These are phyloP conservation scores for Penicillium verhagenii DNA, from an alignment of 495 filamentous ascomycete species.

Conservation along the genomic window DNA sequence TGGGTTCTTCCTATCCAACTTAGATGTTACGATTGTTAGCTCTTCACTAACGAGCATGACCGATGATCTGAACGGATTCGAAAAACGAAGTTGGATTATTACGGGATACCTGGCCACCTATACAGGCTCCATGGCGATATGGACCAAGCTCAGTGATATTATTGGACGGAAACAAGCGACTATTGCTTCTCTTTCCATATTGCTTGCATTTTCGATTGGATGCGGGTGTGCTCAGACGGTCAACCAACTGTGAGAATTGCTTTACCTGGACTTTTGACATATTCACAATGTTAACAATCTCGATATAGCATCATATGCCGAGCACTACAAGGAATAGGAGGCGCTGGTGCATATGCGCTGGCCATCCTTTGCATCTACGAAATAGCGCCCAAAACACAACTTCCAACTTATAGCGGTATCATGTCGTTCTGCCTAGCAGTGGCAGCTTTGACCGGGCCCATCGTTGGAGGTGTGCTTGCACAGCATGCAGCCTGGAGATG, in stretches of 20 bases:
- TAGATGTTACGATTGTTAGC: constrained; percentile 64
- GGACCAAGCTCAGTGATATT: constrained; percentile 60
- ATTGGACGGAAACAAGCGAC: constrained; percentile 53
- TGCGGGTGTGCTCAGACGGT: constrained; percentile 54
- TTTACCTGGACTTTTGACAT: not conserved
- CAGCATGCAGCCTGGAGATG: constrained; percentile 56
- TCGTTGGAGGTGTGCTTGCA: constrained; percentile 62
- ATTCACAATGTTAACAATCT: not conserved
- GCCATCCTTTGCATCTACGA: constrained; percentile 45
- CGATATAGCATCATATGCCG: constrained; percentile 49
- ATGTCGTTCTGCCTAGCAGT: constrained; percentile 48
- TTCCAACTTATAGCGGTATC: constrained; percentile 44
- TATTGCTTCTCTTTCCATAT: constrained; percentile 49
- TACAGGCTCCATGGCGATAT: constrained; percentile 56
- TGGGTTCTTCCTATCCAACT: constrained; percentile 57
- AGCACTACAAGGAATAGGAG: constrained; percentile 58
- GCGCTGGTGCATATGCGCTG: constrained; percentile 53
- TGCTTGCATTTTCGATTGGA: constrained; percentile 55
- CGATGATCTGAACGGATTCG: constrained; percentile 50
- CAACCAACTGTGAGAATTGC: constrained; percentile 46
- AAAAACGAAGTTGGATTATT: constrained; percentile 56
- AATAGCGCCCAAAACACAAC: constrained; percentile 49
- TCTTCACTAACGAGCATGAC: constrained; percentile 62
- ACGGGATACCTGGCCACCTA: constrained; percentile 58
- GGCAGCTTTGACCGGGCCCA: constrained; percentile 42